These are phyloP conservation scores for Diospyros lotus DNA, from an alignment of 148 eudicot genomes.

Conservation along the genomic window DNA sequence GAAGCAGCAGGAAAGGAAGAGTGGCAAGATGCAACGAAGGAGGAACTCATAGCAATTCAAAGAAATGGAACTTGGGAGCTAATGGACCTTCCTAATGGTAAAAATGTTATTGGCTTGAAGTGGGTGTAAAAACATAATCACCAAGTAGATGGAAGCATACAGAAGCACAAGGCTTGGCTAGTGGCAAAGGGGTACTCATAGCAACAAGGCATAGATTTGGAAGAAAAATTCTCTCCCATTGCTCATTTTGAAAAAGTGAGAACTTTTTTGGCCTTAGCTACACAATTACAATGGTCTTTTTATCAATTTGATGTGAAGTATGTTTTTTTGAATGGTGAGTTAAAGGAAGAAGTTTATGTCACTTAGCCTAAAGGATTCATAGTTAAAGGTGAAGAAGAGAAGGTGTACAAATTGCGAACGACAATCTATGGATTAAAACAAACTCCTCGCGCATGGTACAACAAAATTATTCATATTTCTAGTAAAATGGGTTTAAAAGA, in stretches of 20 bases:
- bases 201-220: background rate
- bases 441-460: conserved; percentile 14
- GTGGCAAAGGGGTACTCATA: conserved; percentile 13
- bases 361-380: conserved; percentile 9
- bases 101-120: background rate
- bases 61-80: conserved; percentile 8
- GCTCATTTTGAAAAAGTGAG: conserved; percentile 5
- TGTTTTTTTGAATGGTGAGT: conserved; percentile 6
- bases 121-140: background rate
- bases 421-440: conserved; percentile 13
- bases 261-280: conserved; percentile 8
- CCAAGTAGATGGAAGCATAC: background rate
- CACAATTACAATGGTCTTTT: background rate
- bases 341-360: conserved; percentile 2
- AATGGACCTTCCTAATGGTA: background rate
- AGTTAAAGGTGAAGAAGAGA: background rate
- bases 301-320: conserved; percentile 15
- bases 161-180: conserved; percentile 12
- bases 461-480: background rate
- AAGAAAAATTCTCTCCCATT: conserved; percentile 8
- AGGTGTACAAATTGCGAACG: conserved; percentile 3
- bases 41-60: background rate
- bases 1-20: background rate
- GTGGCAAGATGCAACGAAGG: conserved; percentile 6
- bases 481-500: background rate